Conservation (phyloP, 192 early-diverging fungal species). For the Coemansia asiatica region DNA sequence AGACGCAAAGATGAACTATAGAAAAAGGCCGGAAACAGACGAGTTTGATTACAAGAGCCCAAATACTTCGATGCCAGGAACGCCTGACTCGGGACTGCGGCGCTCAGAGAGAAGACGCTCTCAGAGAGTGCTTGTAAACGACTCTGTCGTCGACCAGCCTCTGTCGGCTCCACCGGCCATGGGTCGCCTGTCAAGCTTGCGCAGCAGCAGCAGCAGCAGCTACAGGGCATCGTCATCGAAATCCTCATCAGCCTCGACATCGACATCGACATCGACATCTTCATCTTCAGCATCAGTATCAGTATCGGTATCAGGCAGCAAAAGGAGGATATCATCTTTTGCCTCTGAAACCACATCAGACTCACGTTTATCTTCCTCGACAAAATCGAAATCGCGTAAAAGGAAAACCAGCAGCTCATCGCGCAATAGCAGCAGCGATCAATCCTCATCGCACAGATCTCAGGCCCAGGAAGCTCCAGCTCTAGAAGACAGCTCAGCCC, state of each 20-base stretch:
- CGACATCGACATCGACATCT: no score
- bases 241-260: no score
- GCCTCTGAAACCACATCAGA: no score
- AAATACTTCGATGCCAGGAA: neutral
- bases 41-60: neutral
- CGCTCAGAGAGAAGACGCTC: conserved; percentile 11
- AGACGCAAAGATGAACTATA: neutral
- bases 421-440: neutral
- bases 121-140: conserved; percentile 12
- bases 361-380: neutral
- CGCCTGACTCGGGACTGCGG: neutral
- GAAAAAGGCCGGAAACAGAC: neutral
- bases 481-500: neutral
- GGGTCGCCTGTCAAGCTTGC: conserved; percentile 2
- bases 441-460: neutral
- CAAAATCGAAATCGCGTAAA: neutral
- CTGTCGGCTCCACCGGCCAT: neutral
- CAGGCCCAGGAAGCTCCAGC: neutral
- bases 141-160: neutral
- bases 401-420: neutral
- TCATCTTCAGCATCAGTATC: conserved; percentile 10
- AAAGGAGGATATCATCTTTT: neutral
- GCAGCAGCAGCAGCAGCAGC: neutral
- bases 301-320: conserved; percentile 3
- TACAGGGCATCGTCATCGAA: no score